These are phyloP conservation scores for Cladosporium sp. DNA, from an alignment of 2,329 filamentous ascomycete genomes.

Conservation along the genomic window DNA sequence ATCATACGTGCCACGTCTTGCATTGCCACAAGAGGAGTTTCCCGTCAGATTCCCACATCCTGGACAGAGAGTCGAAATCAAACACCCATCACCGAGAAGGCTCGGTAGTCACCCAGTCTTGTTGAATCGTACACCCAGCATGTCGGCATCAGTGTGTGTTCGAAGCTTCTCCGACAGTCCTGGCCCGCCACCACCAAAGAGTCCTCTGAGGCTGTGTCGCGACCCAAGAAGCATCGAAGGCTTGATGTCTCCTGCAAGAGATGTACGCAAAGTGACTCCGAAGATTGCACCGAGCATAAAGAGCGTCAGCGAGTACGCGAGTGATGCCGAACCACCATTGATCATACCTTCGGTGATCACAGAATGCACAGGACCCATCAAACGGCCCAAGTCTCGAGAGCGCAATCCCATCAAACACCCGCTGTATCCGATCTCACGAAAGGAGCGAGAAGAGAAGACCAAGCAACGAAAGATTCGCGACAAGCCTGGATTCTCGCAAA, in stretches of 20 bases:
- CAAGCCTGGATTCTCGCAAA: constrained; percentile 27
- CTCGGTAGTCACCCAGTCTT: constrained; percentile 36
- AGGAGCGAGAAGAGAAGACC: constrained; percentile 37
- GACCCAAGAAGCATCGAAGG: constrained; percentile 34
- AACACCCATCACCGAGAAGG: constrained; percentile 35
- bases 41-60: constrained; percentile 33
- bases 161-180: constrained; percentile 36
- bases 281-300: constrained; percentile 35
- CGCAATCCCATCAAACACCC: constrained; percentile 27
- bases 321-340: constrained; percentile 25
- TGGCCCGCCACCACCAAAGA: constrained; percentile 40
- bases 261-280: constrained; percentile 29
- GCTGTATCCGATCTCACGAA: constrained; percentile 28
- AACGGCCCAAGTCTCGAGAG: constrained; percentile 33
- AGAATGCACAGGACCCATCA: constrained; percentile 39
- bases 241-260: constrained; percentile 27
- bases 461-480: constrained; percentile 40
- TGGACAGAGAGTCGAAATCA: constrained; percentile 34
- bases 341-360: constrained; percentile 36
- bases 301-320: constrained; percentile 32
- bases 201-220: constrained; percentile 34
- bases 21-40: constrained; percentile 34
- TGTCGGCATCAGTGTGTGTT: constrained; percentile 33
- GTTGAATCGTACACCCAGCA: constrained; percentile 36
- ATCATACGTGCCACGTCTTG: constrained; percentile 26